A percentile compares a stretch with the other conserved stretches of the same genome.
phyloP scores from a whole-genome alignment of 164 flowering plant species.

The Berberis thunbergii region DNA sequence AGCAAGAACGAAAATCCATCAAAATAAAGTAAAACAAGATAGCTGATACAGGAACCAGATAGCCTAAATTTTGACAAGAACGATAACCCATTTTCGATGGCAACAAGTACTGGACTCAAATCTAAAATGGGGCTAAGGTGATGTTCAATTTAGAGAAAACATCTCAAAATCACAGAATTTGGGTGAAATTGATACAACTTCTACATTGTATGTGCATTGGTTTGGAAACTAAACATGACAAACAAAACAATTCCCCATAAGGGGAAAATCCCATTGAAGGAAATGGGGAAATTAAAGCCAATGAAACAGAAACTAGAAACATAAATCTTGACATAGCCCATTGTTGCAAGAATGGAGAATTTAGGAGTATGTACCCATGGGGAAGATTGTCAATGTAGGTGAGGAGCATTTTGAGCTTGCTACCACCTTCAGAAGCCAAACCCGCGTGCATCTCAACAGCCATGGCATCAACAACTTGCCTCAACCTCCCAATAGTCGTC shows the following conservation, averaged over 20 bases:
- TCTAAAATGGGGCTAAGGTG: too few species aligned
- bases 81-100: too few species aligned
- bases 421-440: constrained; percentile 92
- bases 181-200: too few species aligned
- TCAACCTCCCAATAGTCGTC: constrained; percentile 47
- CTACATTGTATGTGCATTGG: too few species aligned
- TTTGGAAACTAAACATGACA: too few species aligned
- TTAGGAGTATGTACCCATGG: constrained; percentile 41
- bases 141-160: too few species aligned
- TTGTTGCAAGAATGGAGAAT: not conserved
- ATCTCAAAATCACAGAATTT: too few species aligned
- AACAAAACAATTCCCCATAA: not conserved
- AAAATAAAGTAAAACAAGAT: too few species aligned
- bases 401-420: constrained; percentile 85
- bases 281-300: not conserved
- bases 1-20: too few species aligned
- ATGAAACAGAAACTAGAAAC: not conserved
- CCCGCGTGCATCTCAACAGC: constrained; percentile 99
- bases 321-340: not conserved
- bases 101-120: too few species aligned
- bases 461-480: constrained; percentile 84
- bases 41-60: too few species aligned
- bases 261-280: not conserved
- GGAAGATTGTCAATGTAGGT: constrained; percentile 73
- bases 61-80: too few species aligned